Conservation (phyloP, 768 basidiomycete species). For the Tulasnella sp. region DNA sequence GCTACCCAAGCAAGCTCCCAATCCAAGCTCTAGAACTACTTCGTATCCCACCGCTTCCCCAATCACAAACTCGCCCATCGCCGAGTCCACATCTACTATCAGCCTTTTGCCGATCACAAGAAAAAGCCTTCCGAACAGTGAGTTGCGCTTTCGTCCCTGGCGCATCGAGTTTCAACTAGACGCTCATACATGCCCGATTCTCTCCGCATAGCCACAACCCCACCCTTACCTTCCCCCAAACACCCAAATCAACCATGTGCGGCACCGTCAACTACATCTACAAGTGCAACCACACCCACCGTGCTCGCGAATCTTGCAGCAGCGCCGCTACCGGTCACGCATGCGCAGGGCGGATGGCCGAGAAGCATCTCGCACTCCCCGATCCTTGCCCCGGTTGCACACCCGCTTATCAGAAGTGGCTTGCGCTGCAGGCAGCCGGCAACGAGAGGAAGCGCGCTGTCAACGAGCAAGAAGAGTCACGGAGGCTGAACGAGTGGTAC, state of each 20-base stretch:
- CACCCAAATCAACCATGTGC: slow-evolving; percentile 8
- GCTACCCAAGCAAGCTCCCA: too few species aligned
- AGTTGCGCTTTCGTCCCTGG: not conserved
- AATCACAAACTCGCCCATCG: not conserved
- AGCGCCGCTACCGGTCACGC: slow-evolving; percentile 4
- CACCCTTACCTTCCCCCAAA: not conserved
- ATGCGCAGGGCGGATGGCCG: slow-evolving; percentile 4
- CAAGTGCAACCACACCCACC: slow-evolving; percentile 16
- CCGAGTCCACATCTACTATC: not conserved
- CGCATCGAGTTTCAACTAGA: not conserved
- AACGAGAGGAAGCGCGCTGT: not conserved
- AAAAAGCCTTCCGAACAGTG: not conserved
- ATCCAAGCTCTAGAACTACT: too few species aligned
- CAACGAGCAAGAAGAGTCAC: slow-evolving; percentile 7
- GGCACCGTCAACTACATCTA: slow-evolving; percentile 17
- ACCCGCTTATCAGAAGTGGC: slow-evolving; percentile 13
- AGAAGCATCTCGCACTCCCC: slow-evolving; percentile 16
- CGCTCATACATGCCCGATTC: not conserved
- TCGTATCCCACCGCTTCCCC: too few species aligned
- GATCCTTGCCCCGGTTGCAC: slow-evolving; percentile 14
- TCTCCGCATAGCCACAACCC: not conserved
- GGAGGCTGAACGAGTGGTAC: slow-evolving; percentile 15
- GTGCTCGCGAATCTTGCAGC: slow-evolving; percentile 9
- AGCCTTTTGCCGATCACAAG: not conserved
- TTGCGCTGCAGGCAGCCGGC: slow-evolving; percentile 3